Conservation (phyloP, 768 basidiomycete genomes). For the Tylopilus vinaceipallidus region DNA sequence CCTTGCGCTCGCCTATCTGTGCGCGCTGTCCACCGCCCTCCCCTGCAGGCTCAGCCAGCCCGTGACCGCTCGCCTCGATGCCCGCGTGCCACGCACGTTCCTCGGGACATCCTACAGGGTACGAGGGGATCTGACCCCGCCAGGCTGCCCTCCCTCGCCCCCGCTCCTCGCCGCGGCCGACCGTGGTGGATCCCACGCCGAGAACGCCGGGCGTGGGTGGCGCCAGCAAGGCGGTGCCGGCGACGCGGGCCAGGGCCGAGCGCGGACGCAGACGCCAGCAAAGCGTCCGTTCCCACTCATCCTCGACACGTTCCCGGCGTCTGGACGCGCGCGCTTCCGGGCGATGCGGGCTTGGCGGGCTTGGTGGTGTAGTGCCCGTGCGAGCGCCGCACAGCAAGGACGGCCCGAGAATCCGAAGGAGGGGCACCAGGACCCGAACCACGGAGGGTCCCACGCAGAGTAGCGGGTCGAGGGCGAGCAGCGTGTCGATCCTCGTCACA, state of each 20-base stretch:
- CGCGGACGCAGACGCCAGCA: not conserved
- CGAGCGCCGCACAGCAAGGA: not conserved
- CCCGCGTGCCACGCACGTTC: conserved; percentile 12
- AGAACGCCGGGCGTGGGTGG: not conserved
- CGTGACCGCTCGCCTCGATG: not conserved
- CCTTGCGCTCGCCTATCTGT: conserved; percentile 13
- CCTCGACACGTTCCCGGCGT: not conserved
- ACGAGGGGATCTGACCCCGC: not conserved
- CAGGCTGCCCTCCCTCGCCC: not conserved
- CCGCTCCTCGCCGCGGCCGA: not conserved
- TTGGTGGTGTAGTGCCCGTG: not conserved
- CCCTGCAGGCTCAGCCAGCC: conserved; percentile 1
- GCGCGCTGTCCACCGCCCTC: conserved; percentile 6
- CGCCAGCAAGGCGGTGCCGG: not conserved
- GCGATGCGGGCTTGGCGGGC: not conserved
- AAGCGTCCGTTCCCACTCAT: conserved; percentile 4
- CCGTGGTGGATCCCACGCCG: not conserved
- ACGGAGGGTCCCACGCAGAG: too few relatives aligned
- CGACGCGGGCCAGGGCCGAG: not conserved
- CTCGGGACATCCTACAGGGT: conserved; percentile 14
- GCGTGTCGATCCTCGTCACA: too few relatives aligned
- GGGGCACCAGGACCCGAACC: too few relatives aligned
- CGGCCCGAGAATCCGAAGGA: too few relatives aligned
- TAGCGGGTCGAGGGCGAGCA: too few relatives aligned
- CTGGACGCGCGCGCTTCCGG: not conserved